phyloP scores from a whole-genome alignment of 2,329 filamentous ascomycete genomes.

The Phyllosticta citrichinensis region DNA sequence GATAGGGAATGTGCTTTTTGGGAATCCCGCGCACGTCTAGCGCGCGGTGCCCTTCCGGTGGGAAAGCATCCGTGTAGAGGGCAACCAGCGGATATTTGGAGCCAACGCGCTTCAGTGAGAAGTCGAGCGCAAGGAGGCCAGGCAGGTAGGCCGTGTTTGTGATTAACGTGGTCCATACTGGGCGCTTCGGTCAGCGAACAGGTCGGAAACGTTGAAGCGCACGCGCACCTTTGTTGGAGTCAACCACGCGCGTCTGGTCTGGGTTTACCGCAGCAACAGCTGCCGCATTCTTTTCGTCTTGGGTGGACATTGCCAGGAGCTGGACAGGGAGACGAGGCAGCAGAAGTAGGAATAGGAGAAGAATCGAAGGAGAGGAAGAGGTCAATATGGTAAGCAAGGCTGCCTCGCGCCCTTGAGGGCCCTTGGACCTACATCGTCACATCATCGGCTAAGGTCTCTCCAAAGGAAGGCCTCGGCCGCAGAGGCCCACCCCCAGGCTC shows the following conservation, averaged over 20 bases:
- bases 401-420: background rate
- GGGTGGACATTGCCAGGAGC: background rate
- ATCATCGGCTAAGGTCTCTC: background rate
- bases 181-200: constrained; percentile 9
- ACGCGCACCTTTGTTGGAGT: constrained; percentile 28
- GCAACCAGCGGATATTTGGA: constrained; percentile 71
- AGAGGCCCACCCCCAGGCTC: background rate
- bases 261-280: constrained; percentile 12
- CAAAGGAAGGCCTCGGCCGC: background rate
- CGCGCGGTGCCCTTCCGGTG: constrained; percentile 55
- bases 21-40: constrained; percentile 61
- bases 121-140: constrained; percentile 71
- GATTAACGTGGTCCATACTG: constrained; percentile 81
- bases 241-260: constrained; percentile 18
- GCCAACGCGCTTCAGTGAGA: constrained; percentile 56
- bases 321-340: background rate
- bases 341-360: too few species aligned
- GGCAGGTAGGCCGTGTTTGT: constrained; percentile 75
- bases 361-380: background rate
- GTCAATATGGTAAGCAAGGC: background rate
- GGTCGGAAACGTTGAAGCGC: background rate
- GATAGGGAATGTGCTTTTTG: constrained; percentile 59
- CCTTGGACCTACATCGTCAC: background rate
- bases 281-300: constrained; percentile 1
- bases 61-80: constrained; percentile 72